Percentiles rank a stretch among this genome's conserved stretches.
phyloP scores from a whole-genome alignment of 192 early-diverging fungal genomes.

The Backusella morwellensis region DNA sequence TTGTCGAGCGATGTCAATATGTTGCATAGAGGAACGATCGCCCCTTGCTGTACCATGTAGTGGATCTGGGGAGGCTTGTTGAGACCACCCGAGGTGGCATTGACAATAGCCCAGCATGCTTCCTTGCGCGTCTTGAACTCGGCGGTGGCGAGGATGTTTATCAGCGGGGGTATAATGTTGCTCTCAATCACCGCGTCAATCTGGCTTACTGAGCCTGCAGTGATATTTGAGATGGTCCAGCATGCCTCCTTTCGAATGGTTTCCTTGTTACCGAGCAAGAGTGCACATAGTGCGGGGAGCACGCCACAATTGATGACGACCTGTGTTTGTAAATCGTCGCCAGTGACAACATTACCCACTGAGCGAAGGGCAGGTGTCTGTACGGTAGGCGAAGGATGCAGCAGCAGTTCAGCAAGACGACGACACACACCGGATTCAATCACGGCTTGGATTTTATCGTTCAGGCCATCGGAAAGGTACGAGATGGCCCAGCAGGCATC shows the following conservation, averaged over 20 bases:
- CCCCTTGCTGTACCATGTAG: constrained; percentile 89
- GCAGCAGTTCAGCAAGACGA: constrained; percentile 90
- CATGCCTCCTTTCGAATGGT: constrained; percentile 98
- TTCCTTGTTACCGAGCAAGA: constrained; percentile 89
- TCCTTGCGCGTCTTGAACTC: constrained; percentile 99
- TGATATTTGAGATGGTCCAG: constrained; percentile 99
- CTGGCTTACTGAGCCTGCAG: constrained; percentile 90
- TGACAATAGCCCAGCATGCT: constrained; percentile 99
- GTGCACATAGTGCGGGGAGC: constrained; percentile 72
- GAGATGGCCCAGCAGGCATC: constrained; percentile 99
- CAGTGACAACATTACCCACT: constrained; percentile 98
- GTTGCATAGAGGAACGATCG: constrained; percentile 95
- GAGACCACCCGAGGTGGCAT: constrained; percentile 94
- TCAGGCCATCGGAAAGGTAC: constrained; percentile 96
- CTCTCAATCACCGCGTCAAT: constrained; percentile 96
- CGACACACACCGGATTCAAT: constrained; percentile 94
- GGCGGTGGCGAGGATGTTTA: constrained; percentile 79
- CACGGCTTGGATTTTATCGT: constrained; percentile 98
- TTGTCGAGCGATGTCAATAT: constrained; percentile 88
- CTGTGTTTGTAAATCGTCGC: constrained; percentile 97
- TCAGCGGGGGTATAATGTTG: constrained; percentile 89
- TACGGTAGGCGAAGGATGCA: constrained; percentile 83
- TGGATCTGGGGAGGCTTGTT: constrained; percentile 91
- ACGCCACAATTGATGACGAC: constrained; percentile 91
- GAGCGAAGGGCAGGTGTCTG: constrained; percentile 97